Percentiles rank a stretch among this genome's conserved stretches.
phyloP scores from a whole-genome alignment of 2,329 filamentous ascomycete genomes.

The Neofusicoccum cordaticola region DNA sequence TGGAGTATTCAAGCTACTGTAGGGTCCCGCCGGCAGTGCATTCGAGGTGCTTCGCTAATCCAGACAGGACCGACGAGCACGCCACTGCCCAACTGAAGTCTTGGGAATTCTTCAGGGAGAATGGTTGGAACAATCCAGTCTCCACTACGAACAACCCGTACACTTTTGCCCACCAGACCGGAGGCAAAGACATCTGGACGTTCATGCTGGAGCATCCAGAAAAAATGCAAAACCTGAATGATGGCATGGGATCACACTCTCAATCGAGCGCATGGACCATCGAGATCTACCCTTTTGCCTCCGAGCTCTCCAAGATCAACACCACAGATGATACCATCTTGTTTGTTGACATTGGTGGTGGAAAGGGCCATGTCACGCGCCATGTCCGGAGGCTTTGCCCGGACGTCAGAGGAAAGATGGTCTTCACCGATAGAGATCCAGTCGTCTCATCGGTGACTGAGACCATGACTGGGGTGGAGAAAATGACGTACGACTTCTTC shows the following conservation, averaged over 20 bases:
- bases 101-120: constrained; percentile 17
- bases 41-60: too few species aligned
- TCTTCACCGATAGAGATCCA: constrained; percentile 27
- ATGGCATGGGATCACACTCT: constrained; percentile 18
- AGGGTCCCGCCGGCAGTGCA: too few species aligned
- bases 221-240: constrained; percentile 16
- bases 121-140: constrained; percentile 18
- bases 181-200: constrained; percentile 14
- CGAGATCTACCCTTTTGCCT: constrained; percentile 16
- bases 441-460: constrained; percentile 22
- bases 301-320: neutral
- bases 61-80: neutral
- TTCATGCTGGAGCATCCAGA: constrained; percentile 15
- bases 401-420: constrained; percentile 18
- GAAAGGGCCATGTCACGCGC: constrained; percentile 19
- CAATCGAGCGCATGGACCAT: constrained; percentile 12
- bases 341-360: constrained; percentile 21
- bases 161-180: constrained; percentile 19
- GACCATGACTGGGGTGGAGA: constrained; percentile 20
- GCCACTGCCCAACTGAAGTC: constrained; percentile 13
- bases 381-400: constrained; percentile 12
- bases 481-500: constrained; percentile 31
- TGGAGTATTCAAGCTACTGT: neutral
- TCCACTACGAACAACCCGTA: constrained; percentile 18
- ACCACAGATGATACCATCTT: constrained; percentile 9